These are phyloP conservation scores for Ceratobasidium sp. DNA, from an alignment of 1,284 basidiomycete genomes.

Conservation along the genomic window DNA sequence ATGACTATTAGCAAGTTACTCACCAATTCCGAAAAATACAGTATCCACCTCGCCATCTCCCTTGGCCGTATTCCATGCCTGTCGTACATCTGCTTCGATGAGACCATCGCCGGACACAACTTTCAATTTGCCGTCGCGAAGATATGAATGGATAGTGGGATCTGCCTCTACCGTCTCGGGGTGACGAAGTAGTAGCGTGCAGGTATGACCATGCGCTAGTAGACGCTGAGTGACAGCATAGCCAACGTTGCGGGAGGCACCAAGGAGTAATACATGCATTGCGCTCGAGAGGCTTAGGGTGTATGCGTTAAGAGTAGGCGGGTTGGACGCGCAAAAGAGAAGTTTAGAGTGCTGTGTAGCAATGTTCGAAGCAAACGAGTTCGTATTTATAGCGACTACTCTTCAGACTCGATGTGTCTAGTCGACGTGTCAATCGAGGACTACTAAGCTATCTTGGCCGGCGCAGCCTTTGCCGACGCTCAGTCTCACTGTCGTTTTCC, in stretches of 20 bases:
- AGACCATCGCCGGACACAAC: slow-evolving; percentile 70
- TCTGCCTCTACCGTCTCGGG: slow-evolving; percentile 64
- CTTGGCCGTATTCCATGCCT: slow-evolving; percentile 62
- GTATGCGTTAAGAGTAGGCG: no score
- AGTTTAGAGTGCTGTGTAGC: no score
- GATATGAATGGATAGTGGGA: slow-evolving; percentile 59
- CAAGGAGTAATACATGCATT: slow-evolving; percentile 6
- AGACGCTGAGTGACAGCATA: slow-evolving; percentile 67
- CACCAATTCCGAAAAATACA: slow-evolving; percentile 66
- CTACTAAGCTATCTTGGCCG: no score
- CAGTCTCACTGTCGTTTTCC: neutral
- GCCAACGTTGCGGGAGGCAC: slow-evolving; percentile 65
- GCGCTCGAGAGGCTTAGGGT: no score
- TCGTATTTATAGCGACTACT: neutral
- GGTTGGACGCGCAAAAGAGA: no score
- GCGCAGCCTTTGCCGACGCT: neutral
- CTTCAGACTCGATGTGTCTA: no score
- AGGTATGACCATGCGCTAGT: slow-evolving; percentile 63
- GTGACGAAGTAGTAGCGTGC: slow-evolving; percentile 68
- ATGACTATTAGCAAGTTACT: slow-evolving; percentile 52
- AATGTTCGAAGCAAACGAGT: neutral
- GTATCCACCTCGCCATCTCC: slow-evolving; percentile 58
- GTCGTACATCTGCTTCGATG: slow-evolving; percentile 61
- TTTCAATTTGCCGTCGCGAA: slow-evolving; percentile 62
- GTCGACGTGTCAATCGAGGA: neutral